phyloP scores from a whole-genome alignment of 1,284 basidiomycete genomes.

The Microbotryum saponariae region DNA sequence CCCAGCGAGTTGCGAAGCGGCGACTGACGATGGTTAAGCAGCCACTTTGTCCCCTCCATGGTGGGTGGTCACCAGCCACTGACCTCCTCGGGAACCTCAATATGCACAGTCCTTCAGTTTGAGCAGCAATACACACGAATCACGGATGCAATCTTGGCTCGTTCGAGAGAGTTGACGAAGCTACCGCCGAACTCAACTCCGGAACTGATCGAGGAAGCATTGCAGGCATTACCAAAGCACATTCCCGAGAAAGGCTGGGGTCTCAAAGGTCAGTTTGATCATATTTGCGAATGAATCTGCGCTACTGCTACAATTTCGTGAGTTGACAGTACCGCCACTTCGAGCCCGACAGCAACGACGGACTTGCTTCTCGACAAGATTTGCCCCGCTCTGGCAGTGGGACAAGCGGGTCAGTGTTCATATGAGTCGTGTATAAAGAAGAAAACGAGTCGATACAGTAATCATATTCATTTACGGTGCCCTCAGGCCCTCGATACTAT shows the following conservation, averaged over 20 bases:
- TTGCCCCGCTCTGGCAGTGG: conserved; percentile 41
- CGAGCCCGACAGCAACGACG: conserved; percentile 13
- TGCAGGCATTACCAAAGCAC: not conserved
- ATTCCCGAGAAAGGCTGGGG: conserved; percentile 12
- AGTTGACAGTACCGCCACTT: no score
- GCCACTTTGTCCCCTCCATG: no score
- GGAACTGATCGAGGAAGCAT: conserved; percentile 14
- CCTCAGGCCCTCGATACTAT: conserved; percentile 43
- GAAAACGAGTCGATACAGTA: not conserved
- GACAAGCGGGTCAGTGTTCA: conserved; percentile 40
- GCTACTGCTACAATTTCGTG: not conserved
- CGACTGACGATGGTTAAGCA: no score
- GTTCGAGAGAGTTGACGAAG: no score
- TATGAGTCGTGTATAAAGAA: not conserved
- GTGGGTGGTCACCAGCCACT: no score
- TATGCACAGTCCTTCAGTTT: no score
- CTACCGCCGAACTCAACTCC: conserved; percentile 5
- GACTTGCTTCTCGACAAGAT: conserved; percentile 33
- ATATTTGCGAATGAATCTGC: conserved; percentile 6
- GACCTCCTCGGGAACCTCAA: no score
- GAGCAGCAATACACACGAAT: no score
- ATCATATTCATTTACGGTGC: not conserved
- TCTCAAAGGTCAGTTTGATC: not conserved
- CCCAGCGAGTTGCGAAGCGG: no score
- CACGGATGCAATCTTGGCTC: no score